Evolutionary conservation across 2,329 filamentous ascomycete genomes (phyloP), one percentile per base, ranked within the genome.

Genomic region (Phialophora expanda): DNA sequence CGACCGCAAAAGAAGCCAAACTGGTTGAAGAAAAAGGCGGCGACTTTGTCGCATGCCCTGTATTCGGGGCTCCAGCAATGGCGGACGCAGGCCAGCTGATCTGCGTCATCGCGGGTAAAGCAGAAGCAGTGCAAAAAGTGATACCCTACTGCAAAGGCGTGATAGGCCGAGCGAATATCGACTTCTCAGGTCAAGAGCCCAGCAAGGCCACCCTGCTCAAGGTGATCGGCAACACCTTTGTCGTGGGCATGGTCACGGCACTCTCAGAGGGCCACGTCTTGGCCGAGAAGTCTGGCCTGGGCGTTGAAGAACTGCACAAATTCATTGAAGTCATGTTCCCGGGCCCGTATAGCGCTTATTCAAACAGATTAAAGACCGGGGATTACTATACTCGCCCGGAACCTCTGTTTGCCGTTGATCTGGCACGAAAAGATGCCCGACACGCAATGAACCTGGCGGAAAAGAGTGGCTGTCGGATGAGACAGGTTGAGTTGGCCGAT

Each of bases 141-240:
- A 84, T 84, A 61, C 90, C 90, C 0, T 94, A 88, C 77, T 89
- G 89, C 66, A 87, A 86, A 66, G 90, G 89, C 62, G 90, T 95
- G 17, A 91, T 89, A 74, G 85, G 88, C 1, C 84, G 86, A 38
- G 85, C 83, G 1, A 86, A 88, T 69, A 88, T 96, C 66, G 87
- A 94, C 75, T 89, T 92, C 76, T 83, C 84, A 53, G 87, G 85
- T 69, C 85, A 91, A 77, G 85, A 89, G 0, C 87, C 89, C 56
- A 86, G 89, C 60, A 86, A 87, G 61, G 88, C 92, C 4, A 85
- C 87, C 1, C 85, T 87, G 54, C 82, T 96, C 56, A 95, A 97
- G 79, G 82, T 97, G 22, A 84, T 96, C 9, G 93, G 93, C 64
- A 97, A 97, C 78, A 91, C 90, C 0, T 93, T 97, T 76, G 85